Conservation (phyloP, 2,329 filamentous ascomycete species). For the Penicillium polonicum region DNA sequence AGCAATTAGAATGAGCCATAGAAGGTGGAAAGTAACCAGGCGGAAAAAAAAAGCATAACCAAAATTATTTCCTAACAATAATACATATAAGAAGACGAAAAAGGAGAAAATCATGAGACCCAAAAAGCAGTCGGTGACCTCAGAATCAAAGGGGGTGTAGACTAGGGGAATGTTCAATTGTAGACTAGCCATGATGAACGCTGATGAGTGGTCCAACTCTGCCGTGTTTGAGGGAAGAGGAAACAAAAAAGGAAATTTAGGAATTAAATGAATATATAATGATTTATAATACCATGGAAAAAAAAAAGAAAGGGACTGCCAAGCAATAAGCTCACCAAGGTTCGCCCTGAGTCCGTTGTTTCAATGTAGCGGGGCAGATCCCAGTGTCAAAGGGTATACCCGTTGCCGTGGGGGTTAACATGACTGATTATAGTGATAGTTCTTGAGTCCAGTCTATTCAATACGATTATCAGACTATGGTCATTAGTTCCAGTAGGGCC, state of each 20-base stretch:
- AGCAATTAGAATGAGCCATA: background rate
- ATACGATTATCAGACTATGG: background rate
- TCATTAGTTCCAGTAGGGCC: background rate
- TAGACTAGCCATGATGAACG: conserved; percentile 7
- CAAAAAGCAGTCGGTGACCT: conserved; percentile 26
- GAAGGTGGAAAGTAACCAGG: background rate
- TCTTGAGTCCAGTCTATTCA: background rate
- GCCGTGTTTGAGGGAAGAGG: conserved; percentile 21
- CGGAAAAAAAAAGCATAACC: background rate
- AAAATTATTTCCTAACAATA: background rate
- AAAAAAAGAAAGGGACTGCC: conserved; percentile 24
- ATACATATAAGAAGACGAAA: background rate
- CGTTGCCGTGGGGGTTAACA: conserved; percentile 27
- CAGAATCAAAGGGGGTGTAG: conserved; percentile 13
- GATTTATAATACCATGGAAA: background rate
- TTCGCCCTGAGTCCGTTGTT: conserved; percentile 29
- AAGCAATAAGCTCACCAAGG: conserved; percentile 34
- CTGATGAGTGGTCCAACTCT: conserved; percentile 20
- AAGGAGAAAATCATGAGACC: conserved; percentile 22
- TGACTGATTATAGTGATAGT: conserved; percentile 6
- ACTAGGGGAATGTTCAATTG: conserved; percentile 24
- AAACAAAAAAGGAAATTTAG: conserved; percentile 2
- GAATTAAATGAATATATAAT: background rate
- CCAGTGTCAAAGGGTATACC: conserved; percentile 36
- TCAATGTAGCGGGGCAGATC: conserved; percentile 38